These are phyloP conservation scores for Verticillium nonalfalfae DNA, from an alignment of 2,329 filamentous ascomycete genomes.

Conservation along the genomic window DNA sequence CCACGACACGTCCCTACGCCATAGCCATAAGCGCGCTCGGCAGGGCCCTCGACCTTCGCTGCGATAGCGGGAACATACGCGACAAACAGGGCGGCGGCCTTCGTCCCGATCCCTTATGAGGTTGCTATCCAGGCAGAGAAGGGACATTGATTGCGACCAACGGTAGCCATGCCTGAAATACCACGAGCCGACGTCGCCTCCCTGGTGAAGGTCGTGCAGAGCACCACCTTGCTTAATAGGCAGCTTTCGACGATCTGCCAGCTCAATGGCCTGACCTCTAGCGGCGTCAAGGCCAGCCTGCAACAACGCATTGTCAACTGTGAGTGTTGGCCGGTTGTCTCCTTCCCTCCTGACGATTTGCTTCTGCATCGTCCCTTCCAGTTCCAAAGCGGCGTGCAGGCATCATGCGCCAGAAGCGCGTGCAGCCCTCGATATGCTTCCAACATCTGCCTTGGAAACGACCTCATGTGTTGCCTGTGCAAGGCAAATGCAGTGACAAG, in stretches of 20 bases:
- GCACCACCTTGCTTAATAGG: constrained; percentile 41
- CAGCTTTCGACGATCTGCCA: constrained; percentile 74
- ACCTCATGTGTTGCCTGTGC: no score
- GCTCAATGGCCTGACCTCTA: constrained; percentile 66
- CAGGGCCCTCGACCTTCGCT: background rate
- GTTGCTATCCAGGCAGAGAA: background rate
- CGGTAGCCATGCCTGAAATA: constrained; percentile 18
- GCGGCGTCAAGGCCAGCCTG: constrained; percentile 78
- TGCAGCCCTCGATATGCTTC: no score
- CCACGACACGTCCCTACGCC: background rate
- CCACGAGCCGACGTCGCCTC: constrained; percentile 34
- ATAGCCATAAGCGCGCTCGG: background rate
- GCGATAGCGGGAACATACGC: background rate
- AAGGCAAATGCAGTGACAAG: no score
- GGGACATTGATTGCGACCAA: background rate
- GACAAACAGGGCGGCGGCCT: background rate
- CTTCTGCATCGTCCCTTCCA: background rate
- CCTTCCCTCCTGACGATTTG: constrained; percentile 1
- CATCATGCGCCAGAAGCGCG: no score
- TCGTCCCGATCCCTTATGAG: constrained; percentile 7
- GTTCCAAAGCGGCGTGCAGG: no score
- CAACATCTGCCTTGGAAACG: no score
- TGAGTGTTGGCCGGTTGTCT: constrained; percentile 41
- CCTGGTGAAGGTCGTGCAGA: constrained; percentile 37
- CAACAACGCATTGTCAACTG: constrained; percentile 72